These are phyloP conservation scores for Cladophialophora immunda DNA, from an alignment of 2,329 filamentous ascomycete genomes.

Conservation along the genomic window DNA sequence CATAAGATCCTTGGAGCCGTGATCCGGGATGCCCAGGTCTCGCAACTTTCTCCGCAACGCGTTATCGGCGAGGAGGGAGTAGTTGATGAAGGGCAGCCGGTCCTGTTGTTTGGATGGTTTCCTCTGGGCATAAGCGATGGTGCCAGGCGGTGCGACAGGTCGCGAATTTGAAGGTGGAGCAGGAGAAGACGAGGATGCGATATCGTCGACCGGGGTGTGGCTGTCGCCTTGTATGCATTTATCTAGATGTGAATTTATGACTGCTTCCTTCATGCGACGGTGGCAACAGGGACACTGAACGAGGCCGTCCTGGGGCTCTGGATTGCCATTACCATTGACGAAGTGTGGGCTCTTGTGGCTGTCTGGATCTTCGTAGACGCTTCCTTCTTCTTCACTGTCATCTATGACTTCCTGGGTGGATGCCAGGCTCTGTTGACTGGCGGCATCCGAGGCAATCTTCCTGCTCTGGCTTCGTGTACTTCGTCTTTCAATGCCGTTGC, in stretches of 20 bases:
- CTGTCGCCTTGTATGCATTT: conserved; percentile 58
- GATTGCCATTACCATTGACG: not conserved
- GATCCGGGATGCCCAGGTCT: conserved; percentile 79
- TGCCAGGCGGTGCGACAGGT: conserved; percentile 27
- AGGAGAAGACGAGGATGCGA: conserved; percentile 19
- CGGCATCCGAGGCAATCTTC: conserved; percentile 48
- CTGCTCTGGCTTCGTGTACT: conserved; percentile 62
- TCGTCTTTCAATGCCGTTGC: conserved; percentile 51
- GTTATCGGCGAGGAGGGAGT: conserved; percentile 82
- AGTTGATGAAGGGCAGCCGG: conserved; percentile 81
- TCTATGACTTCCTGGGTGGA: conserved; percentile 47
- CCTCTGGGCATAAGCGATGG: conserved; percentile 36
- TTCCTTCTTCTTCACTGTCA: conserved; percentile 52
- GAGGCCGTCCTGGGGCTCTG: conserved; percentile 71
- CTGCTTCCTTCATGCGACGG: conserved; percentile 78
- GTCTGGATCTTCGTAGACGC: conserved; percentile 36
- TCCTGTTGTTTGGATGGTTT: conserved; percentile 51
- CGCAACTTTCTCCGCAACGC: conserved; percentile 80
- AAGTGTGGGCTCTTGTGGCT: conserved; percentile 34
- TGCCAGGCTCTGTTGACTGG: conserved; percentile 41
- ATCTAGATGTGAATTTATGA: conserved; percentile 84
- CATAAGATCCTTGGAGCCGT: conserved; percentile 73
- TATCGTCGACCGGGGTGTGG: conserved; percentile 26
- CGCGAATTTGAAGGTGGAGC: conserved; percentile 18
- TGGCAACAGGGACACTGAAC: conserved; percentile 85